Base-by-base conservation (phyloP, 108 stramenopile genomes). In the Parmales sp. region DNA sequence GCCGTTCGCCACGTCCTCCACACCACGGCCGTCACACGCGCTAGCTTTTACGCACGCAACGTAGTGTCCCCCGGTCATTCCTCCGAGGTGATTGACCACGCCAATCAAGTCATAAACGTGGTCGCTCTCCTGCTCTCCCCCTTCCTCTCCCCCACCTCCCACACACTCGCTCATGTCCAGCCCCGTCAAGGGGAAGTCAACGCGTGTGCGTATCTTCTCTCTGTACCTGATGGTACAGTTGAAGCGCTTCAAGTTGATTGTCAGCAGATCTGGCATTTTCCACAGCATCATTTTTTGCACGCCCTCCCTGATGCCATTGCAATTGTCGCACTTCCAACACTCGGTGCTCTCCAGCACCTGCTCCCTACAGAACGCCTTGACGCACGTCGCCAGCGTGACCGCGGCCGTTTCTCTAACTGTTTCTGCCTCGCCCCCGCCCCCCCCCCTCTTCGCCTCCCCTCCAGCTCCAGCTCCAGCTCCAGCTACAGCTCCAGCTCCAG, bases 1-100 rank as follows among this genome's bases (percentile, higher is more conserved):
- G 39, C 85, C 91, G 64, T 81, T 80, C 65, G 90, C 90, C 49
- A 75, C 74, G 72, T 86, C 78, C 0, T 85, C 87, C 23, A 90
- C 90, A 70, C 90, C 91, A 78, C 93, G 90, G 39, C 92, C 95
- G 43, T 90, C 90, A 50, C 92, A 93, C 0, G 86, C 70, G 28
- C 88, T 85, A 36, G 89, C 91, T 60, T 89, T 88, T 75, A 91
- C 95, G 49, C 74, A 80, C 2, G 96, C 90, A n/a, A 95, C 90
- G 69, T 98, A 98, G 76, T 98, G 98, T 1, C 98, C 98, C 22
- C 94, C 91, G 0, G 86, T 89, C 80, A 96, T 89, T 8, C 93
- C 86, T 16, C 98, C 98, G 69, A 93, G 81, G 74, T 98, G 98
- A 82, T 96, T 96, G 31, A 91, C 73, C 20, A 98, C 95, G 22